These are phyloP conservation scores for Capsicum chinense DNA, from an alignment of 257 asterid genomes.

Conservation along the genomic window DNA sequence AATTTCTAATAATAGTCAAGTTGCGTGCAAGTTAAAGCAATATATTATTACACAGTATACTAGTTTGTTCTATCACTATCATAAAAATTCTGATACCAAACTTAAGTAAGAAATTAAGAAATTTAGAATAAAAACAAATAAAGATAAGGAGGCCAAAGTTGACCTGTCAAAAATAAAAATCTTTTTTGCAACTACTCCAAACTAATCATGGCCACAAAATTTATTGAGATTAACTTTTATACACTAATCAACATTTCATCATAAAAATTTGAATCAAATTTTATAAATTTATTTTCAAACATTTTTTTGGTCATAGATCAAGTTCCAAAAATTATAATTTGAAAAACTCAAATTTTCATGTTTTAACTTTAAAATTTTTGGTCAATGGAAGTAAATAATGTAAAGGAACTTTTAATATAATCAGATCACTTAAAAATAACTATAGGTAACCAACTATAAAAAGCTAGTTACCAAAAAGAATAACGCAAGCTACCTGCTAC, in stretches of 20 bases:
- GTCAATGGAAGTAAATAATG: background rate
- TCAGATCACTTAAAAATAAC: background rate
- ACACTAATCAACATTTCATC: too few relatives aligned
- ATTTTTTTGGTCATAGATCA: too few relatives aligned
- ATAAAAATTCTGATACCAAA: background rate
- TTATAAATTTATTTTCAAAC: too few relatives aligned
- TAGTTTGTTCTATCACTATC: background rate
- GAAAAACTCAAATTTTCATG: too few relatives aligned
- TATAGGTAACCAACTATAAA: background rate
- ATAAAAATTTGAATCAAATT: too few relatives aligned
- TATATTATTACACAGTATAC: background rate
- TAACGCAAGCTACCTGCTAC: background rate
- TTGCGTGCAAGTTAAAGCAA: accelerated
- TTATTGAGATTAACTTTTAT: background rate
- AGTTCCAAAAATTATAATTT: too few relatives aligned
- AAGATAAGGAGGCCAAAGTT: conserved; percentile 28
- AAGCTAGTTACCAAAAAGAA: background rate
- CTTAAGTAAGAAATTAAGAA: conserved; percentile 20
- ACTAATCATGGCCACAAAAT: conserved; percentile 28
- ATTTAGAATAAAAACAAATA: background rate
- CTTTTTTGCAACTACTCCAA: background rate
- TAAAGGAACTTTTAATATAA: background rate
- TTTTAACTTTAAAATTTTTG: too few relatives aligned
- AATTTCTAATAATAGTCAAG: background rate
- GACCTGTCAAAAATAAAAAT: conserved; percentile 12